Conservation (phyloP, 305 asterid genomes). For the Rubia occidens region DNA sequence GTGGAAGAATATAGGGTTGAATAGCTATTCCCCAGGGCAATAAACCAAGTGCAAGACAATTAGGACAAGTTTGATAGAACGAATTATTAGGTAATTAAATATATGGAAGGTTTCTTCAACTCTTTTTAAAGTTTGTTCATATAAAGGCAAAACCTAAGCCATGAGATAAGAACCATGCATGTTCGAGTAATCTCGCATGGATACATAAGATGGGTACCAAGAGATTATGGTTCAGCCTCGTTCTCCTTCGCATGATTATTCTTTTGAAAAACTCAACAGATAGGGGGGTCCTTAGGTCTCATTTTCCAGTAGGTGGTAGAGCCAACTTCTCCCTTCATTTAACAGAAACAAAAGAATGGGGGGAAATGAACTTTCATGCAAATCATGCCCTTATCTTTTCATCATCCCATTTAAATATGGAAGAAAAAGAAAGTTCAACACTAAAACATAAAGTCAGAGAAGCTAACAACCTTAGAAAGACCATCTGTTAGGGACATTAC, state of each 20-base stretch:
- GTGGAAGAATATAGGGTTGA: background rate
- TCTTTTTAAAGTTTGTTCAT: background rate
- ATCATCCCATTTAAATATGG: background rate
- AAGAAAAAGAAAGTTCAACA: background rate
- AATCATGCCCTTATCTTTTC: background rate
- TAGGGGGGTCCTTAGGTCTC: background rate
- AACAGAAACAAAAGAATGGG: background rate
- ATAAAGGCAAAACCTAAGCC: background rate
- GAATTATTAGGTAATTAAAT: background rate
- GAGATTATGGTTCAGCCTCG: background rate
- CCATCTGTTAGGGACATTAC: slow-evolving; percentile 99
- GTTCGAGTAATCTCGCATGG: background rate
- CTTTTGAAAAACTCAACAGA: background rate
- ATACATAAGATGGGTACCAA: background rate
- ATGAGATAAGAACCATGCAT: background rate
- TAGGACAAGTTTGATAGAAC: background rate
- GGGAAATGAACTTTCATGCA: background rate
- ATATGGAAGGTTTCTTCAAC: background rate
- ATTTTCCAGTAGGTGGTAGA: background rate
- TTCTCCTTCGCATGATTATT: background rate
- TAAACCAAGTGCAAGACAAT: background rate
- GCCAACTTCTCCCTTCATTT: background rate
- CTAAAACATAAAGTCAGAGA: slow-evolving; percentile 11
- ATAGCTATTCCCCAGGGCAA: background rate
- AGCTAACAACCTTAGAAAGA: slow-evolving; percentile 68